These are phyloP conservation scores for Amphichorda felina DNA, from an alignment of 2,329 filamentous ascomycete species.

Conservation along the genomic window DNA sequence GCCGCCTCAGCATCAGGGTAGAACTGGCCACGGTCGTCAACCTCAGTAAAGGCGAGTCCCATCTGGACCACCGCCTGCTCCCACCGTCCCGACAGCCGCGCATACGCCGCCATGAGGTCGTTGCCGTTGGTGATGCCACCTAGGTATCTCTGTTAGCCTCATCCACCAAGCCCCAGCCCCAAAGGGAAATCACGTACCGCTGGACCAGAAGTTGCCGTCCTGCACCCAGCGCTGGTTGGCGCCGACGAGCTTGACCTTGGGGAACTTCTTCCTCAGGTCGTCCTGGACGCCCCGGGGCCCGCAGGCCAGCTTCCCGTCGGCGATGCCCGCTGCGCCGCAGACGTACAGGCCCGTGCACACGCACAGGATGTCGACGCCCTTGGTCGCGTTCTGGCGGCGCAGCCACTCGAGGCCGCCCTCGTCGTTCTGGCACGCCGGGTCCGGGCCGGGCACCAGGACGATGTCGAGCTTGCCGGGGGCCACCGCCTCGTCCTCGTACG, in stretches of 20 bases:
- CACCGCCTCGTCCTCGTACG: conserved; percentile 30
- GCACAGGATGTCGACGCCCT: conserved; percentile 33
- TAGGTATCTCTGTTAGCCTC: conserved; percentile 11
- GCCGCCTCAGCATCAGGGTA: conserved; percentile 26
- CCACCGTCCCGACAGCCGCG: conserved; percentile 29
- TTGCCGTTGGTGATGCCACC: conserved; percentile 45
- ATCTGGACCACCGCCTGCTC: conserved; percentile 30
- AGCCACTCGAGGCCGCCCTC: conserved; percentile 28
- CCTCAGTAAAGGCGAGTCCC: conserved; percentile 29
- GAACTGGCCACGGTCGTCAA: conserved; percentile 32
- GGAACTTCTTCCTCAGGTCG: conserved; percentile 23
- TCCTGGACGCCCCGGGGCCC: conserved; percentile 33
- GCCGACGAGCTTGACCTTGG: conserved; percentile 27
- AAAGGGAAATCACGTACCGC: conserved; percentile 25
- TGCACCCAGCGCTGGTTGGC: conserved; percentile 35
- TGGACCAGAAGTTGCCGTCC: conserved; percentile 43
- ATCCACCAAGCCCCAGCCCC: neutral
- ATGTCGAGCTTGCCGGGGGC: conserved; percentile 38
- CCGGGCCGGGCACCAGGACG: conserved; percentile 36
- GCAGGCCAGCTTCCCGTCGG: conserved; percentile 31
- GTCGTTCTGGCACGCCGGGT: conserved; percentile 22
- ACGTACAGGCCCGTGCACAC: conserved; percentile 39
- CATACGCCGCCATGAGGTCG: conserved; percentile 41
- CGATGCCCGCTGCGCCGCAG: conserved; percentile 34
- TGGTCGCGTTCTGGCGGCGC: conserved; percentile 21